These are phyloP conservation scores for Penicillium soppii DNA, from an alignment of 495 filamentous ascomycete species.

Conservation along the genomic window DNA sequence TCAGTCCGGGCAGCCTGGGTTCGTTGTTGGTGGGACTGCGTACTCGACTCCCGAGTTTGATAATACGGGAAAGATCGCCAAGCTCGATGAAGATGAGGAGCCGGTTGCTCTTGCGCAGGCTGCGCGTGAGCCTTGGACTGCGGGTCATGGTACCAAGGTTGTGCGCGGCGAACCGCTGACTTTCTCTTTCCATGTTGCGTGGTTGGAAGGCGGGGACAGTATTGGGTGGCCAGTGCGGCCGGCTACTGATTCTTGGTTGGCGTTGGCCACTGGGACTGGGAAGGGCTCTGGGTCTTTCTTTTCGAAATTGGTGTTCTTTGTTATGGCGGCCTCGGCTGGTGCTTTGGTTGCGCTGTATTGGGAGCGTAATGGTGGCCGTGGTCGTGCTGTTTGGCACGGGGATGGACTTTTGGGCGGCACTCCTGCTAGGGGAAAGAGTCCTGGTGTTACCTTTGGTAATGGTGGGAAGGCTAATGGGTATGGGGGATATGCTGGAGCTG, in stretches of 20 bases:
- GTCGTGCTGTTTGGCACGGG: conserved; percentile 32
- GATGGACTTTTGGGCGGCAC: conserved; percentile 46
- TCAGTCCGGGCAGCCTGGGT: conserved; percentile 51
- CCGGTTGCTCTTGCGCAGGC: conserved; percentile 37
- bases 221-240: conserved; percentile 41
- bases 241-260: conserved; percentile 39
- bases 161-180: conserved; percentile 86
- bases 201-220: conserved; percentile 71
- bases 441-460: conserved; percentile 44
- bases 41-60: conserved; percentile 79
- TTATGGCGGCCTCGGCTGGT: conserved; percentile 45
- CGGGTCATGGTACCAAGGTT: conserved; percentile 56
- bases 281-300: conserved; percentile 25
- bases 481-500: conserved; percentile 42
- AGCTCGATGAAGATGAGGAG: conserved; percentile 38
- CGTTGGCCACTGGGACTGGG: conserved; percentile 17
- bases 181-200: conserved; percentile 77
- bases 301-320: conserved; percentile 41
- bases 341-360: conserved; percentile 45
- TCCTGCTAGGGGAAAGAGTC: conserved; percentile 22
- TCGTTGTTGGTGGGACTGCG: conserved; percentile 79
- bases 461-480: conserved; percentile 50
- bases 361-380: conserved; percentile 40
- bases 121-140: conserved; percentile 46
- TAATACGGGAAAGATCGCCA: conserved; percentile 16